Conservation (phyloP, 176 grass and related monocot species). For the Zoysia japonica region DNA sequence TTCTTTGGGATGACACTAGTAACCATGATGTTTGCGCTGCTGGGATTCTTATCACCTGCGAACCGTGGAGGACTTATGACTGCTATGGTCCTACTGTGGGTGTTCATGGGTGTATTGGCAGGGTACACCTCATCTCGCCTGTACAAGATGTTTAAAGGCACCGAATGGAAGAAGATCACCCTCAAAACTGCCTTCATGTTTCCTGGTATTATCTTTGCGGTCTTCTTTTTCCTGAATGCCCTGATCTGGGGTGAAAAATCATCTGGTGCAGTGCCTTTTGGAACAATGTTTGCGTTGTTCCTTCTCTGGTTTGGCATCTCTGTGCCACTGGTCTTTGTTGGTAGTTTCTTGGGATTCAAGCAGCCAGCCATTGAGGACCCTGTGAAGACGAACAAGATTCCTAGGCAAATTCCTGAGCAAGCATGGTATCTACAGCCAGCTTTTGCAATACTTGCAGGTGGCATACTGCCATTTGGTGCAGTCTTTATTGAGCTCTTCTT, state of each 20-base stretch:
- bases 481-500: conserved; percentile 90
- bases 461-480: conserved; percentile 71
- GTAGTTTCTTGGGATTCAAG: conserved; percentile 80
- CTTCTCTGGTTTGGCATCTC: conserved; percentile 82
- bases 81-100: conserved; percentile 82
- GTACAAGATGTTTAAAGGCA: conserved; percentile 87
- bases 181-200: conserved; percentile 85
- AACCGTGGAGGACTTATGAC: conserved; percentile 77
- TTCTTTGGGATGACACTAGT: conserved; percentile 78
- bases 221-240: conserved; percentile 77
- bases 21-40: conserved; percentile 77
- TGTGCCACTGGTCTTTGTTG: conserved; percentile 73
- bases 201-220: conserved; percentile 68
- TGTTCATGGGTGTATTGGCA: conserved; percentile 75
- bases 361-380: conserved; percentile 72
- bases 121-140: conserved; percentile 73
- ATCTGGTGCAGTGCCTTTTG: conserved; percentile 79
- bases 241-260: conserved; percentile 86
- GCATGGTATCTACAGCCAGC: conserved; percentile 75
- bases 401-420: conserved; percentile 74
- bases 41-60: conserved; percentile 78
- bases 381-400: conserved; percentile 80
- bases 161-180: conserved; percentile 79
- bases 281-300: conserved; percentile 79
- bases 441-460: conserved; percentile 70